Base-by-base conservation (phyloP, 164 flowering plant genomes). In the Saururus chinensis region DNA sequence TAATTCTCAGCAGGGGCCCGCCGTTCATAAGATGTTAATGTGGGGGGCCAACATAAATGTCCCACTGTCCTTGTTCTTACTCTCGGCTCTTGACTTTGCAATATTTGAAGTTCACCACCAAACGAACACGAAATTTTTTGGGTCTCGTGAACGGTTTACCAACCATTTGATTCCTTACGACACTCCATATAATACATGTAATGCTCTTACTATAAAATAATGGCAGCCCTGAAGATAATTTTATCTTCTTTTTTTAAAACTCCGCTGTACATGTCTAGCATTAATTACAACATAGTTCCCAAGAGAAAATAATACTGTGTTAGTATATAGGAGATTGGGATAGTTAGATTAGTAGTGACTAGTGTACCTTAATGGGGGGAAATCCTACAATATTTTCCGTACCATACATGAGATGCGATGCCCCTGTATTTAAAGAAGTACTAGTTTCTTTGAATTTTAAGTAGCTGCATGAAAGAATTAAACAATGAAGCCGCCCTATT, bases 11-110 rank as follows among this genome's bases (percentile, higher is more conserved):
- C 19, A 0, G 40, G 59, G 59, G 45, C 53, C 54, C 60, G 59
- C 70, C 67, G 67, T 57, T 79, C 70, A 70, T 56, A 41, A 66
- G 55, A 53, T 73, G 53, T 68, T 64, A 30, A 45, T 37, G 24
- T 60, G 53, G 72, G 60, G 41, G 48, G 54, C 66, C 61, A 65
- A 48, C 65, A 37, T 53, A 12, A 61, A 37, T 69, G 65, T 58
- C 68, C 63, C 59, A 25, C 40, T 61, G 68, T 52, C 66, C 55
- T 26, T 63, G 48, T 63, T 53, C 63, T 67, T 51, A 54, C 60
- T 66, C 64, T 60, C 42, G 66, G 13, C 40, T 37, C 35, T 57
- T 53, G 56, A 30, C 57, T n/a, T n/a, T 53, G 56, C 23, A 53
- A 53, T 9, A 19, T 16, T 54, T 35, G 35, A 60, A 66, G 42